phyloP scores from a whole-genome alignment of 225 moss, liverwort and hornwort genomes.

The Marchantia polymorpha region DNA sequence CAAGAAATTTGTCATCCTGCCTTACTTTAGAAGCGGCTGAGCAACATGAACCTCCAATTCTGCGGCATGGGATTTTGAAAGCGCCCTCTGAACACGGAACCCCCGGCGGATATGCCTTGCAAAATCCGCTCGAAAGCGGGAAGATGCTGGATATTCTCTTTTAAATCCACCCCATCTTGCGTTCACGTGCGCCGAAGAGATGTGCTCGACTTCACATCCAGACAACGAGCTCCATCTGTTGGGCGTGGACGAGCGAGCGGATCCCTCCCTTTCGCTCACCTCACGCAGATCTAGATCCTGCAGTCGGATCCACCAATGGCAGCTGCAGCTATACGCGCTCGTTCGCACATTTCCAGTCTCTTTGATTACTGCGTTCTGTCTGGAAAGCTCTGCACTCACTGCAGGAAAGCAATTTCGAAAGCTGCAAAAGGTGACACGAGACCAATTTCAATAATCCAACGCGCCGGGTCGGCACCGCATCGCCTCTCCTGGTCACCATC shows the following conservation, averaged over 20 bases:
- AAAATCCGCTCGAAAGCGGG: not conserved
- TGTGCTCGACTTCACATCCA: not conserved
- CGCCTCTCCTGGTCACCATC: too few relatives aligned
- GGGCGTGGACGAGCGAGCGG: not conserved
- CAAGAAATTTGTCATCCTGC: not conserved
- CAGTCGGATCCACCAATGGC: not conserved
- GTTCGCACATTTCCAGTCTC: too few relatives aligned
- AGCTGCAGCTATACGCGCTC: not conserved
- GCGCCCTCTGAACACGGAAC: not conserved
- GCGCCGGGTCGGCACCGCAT: too few relatives aligned
- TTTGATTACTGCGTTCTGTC: too few relatives aligned
- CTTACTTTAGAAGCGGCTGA: not conserved
- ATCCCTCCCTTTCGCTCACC: not conserved
- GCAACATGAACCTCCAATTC: not conserved
- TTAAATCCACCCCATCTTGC: not conserved
- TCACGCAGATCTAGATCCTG: not conserved
- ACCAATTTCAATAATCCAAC: too few relatives aligned
- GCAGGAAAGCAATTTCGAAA: too few relatives aligned
- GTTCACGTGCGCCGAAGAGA: not conserved
- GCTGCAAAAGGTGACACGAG: too few relatives aligned
- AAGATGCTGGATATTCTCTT: constrained; percentile 8
- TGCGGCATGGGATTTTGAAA: not conserved
- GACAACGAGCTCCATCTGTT: not conserved
- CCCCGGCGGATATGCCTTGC: not conserved
- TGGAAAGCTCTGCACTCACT: too few relatives aligned